phyloP scores from a whole-genome alignment of 1,284 basidiomycete species.

The Trichosporon ovoides region DNA sequence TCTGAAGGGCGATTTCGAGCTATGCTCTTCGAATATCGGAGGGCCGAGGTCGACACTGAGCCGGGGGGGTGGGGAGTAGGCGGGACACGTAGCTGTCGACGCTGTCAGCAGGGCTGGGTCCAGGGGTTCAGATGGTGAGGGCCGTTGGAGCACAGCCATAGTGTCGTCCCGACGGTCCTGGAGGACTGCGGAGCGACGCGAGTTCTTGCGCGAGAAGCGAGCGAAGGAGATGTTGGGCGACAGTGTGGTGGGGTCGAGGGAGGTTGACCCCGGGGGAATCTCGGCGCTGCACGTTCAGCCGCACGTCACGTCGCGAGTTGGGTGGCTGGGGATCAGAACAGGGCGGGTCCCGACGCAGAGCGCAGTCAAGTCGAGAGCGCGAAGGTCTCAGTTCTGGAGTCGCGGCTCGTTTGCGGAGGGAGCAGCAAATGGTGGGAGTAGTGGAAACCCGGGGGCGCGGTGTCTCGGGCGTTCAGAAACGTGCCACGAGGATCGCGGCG shows the following conservation, averaged over 20 bases:
- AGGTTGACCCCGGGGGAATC: neutral
- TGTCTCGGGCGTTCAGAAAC: neutral
- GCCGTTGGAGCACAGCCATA: slow-evolving; percentile 1
- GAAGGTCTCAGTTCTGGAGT: no score
- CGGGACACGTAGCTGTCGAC: neutral
- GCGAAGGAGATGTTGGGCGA: neutral
- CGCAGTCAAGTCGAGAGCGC: no score
- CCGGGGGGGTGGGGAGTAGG: neutral
- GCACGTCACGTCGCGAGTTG: neutral
- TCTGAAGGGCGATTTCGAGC: neutral
- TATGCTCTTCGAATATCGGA: slow-evolving; percentile 1
- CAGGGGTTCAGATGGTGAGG: neutral
- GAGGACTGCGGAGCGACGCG: neutral
- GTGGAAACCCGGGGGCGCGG: neutral
- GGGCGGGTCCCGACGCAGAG: no score
- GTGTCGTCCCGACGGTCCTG: neutral
- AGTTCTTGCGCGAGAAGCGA: neutral
- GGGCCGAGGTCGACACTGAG: neutral
- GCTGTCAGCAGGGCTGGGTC: neutral
- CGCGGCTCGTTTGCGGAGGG: neutral
- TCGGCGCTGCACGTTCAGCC: neutral
- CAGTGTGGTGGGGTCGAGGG: neutral
- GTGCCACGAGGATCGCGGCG: slow-evolving; percentile 1
- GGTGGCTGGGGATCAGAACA: no score
- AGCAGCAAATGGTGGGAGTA: neutral